Base-by-base conservation (phyloP, 2,329 filamentous ascomycete species). In the Fusarium foetens region DNA sequence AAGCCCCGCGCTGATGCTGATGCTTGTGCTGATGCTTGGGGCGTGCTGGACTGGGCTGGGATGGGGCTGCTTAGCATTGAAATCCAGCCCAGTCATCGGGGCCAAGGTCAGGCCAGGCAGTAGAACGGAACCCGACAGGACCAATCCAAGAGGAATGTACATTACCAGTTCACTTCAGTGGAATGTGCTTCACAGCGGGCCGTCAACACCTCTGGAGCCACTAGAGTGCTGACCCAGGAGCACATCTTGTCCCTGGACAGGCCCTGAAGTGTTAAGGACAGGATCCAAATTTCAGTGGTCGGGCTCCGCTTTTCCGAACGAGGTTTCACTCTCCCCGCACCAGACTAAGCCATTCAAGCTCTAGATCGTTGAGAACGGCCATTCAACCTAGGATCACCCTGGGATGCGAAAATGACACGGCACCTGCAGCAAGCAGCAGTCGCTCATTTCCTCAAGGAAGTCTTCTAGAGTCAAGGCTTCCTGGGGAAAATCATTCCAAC, bases 251-350 rank as follows among this genome's bases (percentile, higher is more conserved):
- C 49, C 63, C 58, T 64, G 69, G 52, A n/a, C 42, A 36, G 29
- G 38, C 46, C 62, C 49, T 66, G 49, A 36, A 54, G 33, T 16
- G 36, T 43, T 41, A 43, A 29, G 65, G 66, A 60, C 67, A 73
- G 65, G 70, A 65, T 53, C 27, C 51, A 54, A 54, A 54, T 33
- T 54, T n/a, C 51, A 39, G n/a, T 52, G 23, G 27, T 58, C 61
- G 14, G 14, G 58, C 68, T 70, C 75, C 75, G 74, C 75, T 75
- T 73, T 76, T 73, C 72, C 71, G 74, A 76, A 58, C 72, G 60
- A 57, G 66, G 66, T 72, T 72, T 73, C 63, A 69, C 65, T 69
- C 75, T 74, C 75, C 75, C 75, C 75, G 75, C 75, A 77, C 66
- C 60, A 36, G 66, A 67, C 75, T 77, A 77, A 72, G 60, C 67